phyloP scores from a whole-genome alignment of 2,329 filamentous ascomycete genomes.

The Aspergillus cejpii region DNA sequence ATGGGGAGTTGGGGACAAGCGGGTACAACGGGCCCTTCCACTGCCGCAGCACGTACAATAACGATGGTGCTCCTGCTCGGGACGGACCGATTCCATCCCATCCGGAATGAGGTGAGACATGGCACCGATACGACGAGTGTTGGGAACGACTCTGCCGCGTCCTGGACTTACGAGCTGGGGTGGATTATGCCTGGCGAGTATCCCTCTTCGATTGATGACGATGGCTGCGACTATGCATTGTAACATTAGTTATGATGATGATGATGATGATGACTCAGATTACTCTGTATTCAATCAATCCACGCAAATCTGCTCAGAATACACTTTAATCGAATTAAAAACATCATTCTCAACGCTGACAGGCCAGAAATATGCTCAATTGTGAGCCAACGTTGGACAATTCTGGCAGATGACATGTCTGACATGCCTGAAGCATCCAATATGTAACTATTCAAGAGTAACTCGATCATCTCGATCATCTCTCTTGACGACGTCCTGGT shows the following conservation, averaged over 20 bases:
- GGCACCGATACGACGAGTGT: constrained; percentile 48
- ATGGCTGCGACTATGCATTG: too few relatives aligned
- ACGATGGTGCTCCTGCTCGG: constrained; percentile 36
- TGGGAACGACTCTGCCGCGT: constrained; percentile 46
- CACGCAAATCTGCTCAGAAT: constrained; percentile 20
- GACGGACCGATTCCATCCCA: constrained; percentile 46
- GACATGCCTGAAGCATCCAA: too few relatives aligned
- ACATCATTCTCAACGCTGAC: neutral
- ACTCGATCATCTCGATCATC: too few relatives aligned
- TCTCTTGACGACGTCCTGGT: too few relatives aligned
- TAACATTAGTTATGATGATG: too few relatives aligned
- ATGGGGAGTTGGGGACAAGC: constrained; percentile 24
- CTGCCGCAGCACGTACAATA: constrained; percentile 30
- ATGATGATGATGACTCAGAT: too few relatives aligned
- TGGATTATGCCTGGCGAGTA: constrained; percentile 41
- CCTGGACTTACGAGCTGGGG: constrained; percentile 42
- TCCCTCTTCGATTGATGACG: too few relatives aligned
- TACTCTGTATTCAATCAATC: too few relatives aligned
- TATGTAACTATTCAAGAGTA: too few relatives aligned
- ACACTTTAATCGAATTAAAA: neutral
- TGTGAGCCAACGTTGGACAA: constrained; percentile 18
- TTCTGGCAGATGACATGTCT: too few relatives aligned
- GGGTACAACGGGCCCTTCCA: constrained; percentile 29
- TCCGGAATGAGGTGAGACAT: constrained; percentile 43
- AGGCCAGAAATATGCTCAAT: constrained; percentile 24